phyloP scores from a whole-genome alignment of 176 grass and related monocot genomes.

The Oropetium thomaeum region DNA sequence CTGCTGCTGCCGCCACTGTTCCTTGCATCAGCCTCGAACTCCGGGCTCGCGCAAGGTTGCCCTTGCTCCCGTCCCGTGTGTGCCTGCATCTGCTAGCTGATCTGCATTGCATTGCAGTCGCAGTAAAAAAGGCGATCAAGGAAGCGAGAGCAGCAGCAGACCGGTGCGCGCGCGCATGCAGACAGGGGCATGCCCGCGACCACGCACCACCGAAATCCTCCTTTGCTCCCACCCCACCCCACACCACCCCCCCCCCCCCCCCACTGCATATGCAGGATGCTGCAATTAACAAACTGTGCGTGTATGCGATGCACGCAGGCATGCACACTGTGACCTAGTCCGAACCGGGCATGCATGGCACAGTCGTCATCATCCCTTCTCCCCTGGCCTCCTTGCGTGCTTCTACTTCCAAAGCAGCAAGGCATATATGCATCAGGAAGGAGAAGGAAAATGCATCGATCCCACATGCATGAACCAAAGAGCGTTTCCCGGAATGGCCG shows the following conservation, averaged over 20 bases:
- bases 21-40: slow-evolving; percentile 62
- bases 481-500: neutral
- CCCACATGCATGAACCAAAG: neutral
- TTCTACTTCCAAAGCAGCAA: slow-evolving; percentile 36
- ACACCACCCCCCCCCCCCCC: neutral
- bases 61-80: slow-evolving; percentile 7
- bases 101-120: neutral
- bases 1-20: slow-evolving; percentile 29
- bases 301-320: neutral
- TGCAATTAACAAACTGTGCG: slow-evolving; percentile 16
- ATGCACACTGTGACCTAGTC: slow-evolving; percentile 40
- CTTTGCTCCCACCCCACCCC: slow-evolving; percentile 11
- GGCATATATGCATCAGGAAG: neutral
- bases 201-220: slow-evolving; percentile 47
- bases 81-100: too few relatives aligned
- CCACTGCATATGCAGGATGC: neutral
- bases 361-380: too few relatives aligned
- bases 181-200: slow-evolving; percentile 17
- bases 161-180: too few relatives aligned
- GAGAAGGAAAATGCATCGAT: slow-evolving; percentile 28
- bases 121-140: slow-evolving; percentile 13
- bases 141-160: too few relatives aligned
- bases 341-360: slow-evolving; percentile 39
- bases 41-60: slow-evolving; percentile 8
- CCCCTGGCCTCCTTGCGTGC: too few relatives aligned